Evolutionary conservation across 495 filamentous ascomycete genomes (phyloP).

Genomic region (Pseudoneurospora amorphoporcata): DNA sequence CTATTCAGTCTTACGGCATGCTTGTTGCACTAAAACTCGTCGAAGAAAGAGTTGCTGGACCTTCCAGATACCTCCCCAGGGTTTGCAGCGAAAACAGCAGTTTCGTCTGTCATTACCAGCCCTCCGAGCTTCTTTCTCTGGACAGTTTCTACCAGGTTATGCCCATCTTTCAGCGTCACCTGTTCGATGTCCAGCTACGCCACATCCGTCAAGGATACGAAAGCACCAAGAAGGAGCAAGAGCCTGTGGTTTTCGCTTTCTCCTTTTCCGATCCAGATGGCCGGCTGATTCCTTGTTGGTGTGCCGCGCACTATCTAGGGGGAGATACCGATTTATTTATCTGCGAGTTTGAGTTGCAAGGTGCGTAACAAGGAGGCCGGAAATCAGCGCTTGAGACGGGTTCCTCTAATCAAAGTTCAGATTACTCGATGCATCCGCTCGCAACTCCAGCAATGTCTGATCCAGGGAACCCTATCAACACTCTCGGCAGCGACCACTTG

Average conservation of each 20-base stretch:
- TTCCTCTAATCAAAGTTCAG: neutral
- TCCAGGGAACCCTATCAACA: conserved; percentile 8
- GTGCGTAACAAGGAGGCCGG: neutral
- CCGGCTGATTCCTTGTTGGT: conserved; percentile 14
- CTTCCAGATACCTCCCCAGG: conserved; percentile 7
- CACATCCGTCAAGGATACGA: conserved; percentile 5
- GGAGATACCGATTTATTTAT: conserved; percentile 10
- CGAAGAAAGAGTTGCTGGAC: conserved; percentile 2
- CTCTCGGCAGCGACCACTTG: conserved; percentile 16
- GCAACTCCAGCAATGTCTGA: neutral
- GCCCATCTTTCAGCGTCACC: conserved; percentile 10
- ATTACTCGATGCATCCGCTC: conserved; percentile 13
- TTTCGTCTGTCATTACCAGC: conserved; percentile 10
- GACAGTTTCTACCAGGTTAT: conserved; percentile 13
- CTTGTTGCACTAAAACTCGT: conserved; percentile 13
- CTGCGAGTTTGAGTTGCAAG: conserved; percentile 20
- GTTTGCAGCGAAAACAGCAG: conserved; percentile 17
- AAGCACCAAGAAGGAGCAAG: conserved; percentile 4
- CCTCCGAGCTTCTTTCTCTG: conserved; percentile 8
- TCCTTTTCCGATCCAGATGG: conserved; percentile 14
- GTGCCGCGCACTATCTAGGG: conserved; percentile 16
- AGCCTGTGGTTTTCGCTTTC: conserved; percentile 15
- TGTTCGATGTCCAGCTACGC: conserved; percentile 12
- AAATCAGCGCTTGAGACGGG: neutral
- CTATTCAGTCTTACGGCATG: conserved; percentile 15